A percentile compares a stretch with the other conserved stretches of the same genome.
Conservation (phyloP, 2,329 filamentous ascomycete genomes). For the Monosporascus sp. region DNA sequence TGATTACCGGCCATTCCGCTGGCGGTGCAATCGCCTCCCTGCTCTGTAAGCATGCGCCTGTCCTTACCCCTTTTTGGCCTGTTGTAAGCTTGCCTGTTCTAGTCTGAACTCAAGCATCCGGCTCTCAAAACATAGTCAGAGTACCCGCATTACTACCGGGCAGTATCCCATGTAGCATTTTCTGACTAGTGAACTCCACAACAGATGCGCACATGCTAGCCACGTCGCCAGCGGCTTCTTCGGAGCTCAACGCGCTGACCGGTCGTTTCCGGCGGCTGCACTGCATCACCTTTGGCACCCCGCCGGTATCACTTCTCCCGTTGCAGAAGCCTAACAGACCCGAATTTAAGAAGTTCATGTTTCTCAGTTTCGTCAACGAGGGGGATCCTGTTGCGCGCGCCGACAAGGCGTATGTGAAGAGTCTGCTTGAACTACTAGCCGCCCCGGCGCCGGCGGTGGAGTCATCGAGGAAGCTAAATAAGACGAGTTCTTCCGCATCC, state of each 20-base stretch:
- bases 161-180: too few species aligned
- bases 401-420: conserved; percentile 70
- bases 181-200: too few species aligned
- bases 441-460: conserved; percentile 44
- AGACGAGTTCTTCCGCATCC: conserved; percentile 3
- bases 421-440: conserved; percentile 65
- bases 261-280: conserved; percentile 73
- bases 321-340: conserved; percentile 51
- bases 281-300: conserved; percentile 81
- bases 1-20: conserved; percentile 83
- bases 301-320: conserved; percentile 68
- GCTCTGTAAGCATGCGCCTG: conserved; percentile 39
- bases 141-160: too few species aligned
- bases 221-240: conserved; percentile 46
- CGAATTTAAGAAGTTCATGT: conserved; percentile 60
- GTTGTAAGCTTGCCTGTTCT: too few species aligned
- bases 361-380: conserved; percentile 78
- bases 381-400: conserved; percentile 76
- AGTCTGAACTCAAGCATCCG: too few species aligned
- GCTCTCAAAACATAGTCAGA: too few species aligned
- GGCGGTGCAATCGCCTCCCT: conserved; percentile 79
- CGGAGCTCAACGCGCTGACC: conserved; percentile 65
- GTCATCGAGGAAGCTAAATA: conserved; percentile 5
- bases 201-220: conserved; percentile 69
- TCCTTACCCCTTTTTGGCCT: too few species aligned